Conservation (phyloP, 139 green algal genomes). For the Deuterostichococcus epilithicus region DNA sequence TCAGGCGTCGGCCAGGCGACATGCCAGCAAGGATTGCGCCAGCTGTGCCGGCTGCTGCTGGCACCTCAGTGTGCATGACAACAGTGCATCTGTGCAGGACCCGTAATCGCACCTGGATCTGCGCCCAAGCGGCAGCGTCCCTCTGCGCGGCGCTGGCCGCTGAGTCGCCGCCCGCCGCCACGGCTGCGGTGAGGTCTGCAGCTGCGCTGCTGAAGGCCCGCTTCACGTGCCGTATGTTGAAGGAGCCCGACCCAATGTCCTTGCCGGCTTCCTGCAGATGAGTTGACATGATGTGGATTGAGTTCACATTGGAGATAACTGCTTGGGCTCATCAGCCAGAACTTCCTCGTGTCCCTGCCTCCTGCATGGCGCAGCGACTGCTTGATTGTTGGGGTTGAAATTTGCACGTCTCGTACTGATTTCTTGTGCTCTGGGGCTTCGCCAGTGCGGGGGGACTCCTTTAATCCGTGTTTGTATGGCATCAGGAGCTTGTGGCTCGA, state of each 20-base stretch:
- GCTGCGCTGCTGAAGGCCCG: neutral
- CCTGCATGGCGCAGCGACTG: too few relatives aligned
- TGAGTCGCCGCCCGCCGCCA: neutral
- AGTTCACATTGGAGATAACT: too few relatives aligned
- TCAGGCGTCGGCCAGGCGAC: neutral
- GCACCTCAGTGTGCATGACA: neutral
- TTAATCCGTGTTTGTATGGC: too few relatives aligned
- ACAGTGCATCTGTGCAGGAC: too few relatives aligned
- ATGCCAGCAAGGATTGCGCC: neutral
- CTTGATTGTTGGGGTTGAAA: too few relatives aligned
- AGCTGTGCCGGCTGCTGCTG: neutral
- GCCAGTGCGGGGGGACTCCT: too few relatives aligned
- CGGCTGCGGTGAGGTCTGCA: neutral
- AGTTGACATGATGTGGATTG: too few relatives aligned
- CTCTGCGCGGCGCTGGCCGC: neutral
- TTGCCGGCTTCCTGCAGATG: slow-evolving; percentile 41
- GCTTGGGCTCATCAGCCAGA: too few relatives aligned
- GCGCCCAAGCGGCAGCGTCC: neutral
- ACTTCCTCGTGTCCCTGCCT: too few relatives aligned
- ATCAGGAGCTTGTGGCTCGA: too few relatives aligned
- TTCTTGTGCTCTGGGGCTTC: too few relatives aligned
- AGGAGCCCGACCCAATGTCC: slow-evolving; percentile 48
- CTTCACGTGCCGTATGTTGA: slow-evolving; percentile 20
- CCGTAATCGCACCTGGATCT: neutral
- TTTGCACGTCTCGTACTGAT: too few relatives aligned